phyloP scores from a whole-genome alignment of 495 filamentous ascomycete species.

The Penicillium canariense region DNA sequence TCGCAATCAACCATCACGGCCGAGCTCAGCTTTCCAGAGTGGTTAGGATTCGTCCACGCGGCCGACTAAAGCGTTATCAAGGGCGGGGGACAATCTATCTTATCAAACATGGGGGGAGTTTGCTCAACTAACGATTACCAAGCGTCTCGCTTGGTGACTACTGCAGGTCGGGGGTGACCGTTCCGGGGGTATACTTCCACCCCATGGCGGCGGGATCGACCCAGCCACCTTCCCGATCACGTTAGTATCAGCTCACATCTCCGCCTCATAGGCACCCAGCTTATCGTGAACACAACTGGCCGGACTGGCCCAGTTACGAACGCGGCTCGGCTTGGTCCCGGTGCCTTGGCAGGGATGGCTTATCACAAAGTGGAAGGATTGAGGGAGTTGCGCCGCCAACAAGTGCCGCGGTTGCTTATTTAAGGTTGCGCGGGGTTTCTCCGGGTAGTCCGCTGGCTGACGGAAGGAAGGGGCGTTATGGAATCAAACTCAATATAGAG shows the following conservation, averaged over 20 bases:
- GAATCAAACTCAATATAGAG: no score
- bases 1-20: not conserved
- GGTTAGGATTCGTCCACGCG: constrained; percentile 5
- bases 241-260: not conserved
- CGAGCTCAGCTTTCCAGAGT: not conserved
- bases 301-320: not conserved
- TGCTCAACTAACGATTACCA: not conserved
- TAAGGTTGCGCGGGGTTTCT: not conserved
- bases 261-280: not conserved
- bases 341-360: constrained; percentile 3
- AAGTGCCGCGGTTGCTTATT: not conserved
- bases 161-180: not conserved
- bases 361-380: constrained; percentile 9
- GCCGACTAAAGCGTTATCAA: constrained; percentile 7
- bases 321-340: constrained; percentile 3
- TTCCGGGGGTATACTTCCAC: not conserved
- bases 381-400: not conserved
- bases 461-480: not conserved
- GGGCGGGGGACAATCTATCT: not conserved
- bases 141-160: not conserved
- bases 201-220: not conserved
- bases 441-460: not conserved
- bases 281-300: not conserved
- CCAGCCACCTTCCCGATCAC: not conserved
- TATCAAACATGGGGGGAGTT: not conserved